phyloP scores from a whole-genome alignment of 1,284 basidiomycete genomes.

The Naganishia sp. region DNA sequence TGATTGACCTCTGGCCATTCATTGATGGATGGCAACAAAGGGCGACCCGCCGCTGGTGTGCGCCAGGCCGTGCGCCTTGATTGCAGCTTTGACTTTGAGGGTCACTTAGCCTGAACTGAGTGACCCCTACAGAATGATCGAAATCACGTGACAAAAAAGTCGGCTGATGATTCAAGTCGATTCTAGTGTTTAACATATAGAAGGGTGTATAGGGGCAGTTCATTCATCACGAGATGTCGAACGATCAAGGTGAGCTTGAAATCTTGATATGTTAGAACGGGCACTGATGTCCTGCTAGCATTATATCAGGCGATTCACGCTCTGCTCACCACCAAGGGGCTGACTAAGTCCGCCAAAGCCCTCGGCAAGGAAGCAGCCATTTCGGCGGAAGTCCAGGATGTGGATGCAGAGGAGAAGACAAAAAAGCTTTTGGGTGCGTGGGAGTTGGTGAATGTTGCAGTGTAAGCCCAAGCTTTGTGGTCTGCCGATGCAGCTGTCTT shows the following conservation, averaged over 20 bases:
- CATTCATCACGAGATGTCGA: background rate
- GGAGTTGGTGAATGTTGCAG: constrained; percentile 22
- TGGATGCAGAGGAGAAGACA: constrained; percentile 34
- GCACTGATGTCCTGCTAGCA: constrained; percentile 34
- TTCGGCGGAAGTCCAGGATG: constrained; percentile 3
- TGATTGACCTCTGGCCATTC: background rate
- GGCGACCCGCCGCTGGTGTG: constrained; percentile 9
- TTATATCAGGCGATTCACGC: constrained; percentile 52
- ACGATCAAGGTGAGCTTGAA: constrained; percentile 10
- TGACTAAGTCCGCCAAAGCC: constrained; percentile 49
- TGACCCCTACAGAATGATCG: background rate
- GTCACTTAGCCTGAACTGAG: background rate
- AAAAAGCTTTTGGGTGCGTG: constrained; percentile 32
- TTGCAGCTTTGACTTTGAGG: background rate
- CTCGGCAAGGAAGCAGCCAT: constrained; percentile 50
- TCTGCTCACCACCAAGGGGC: constrained; percentile 48
- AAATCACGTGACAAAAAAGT: constrained; percentile 24
- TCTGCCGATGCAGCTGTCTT: background rate
- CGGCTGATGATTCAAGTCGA: background rate
- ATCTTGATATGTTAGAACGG: too few species aligned
- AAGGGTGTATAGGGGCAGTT: background rate
- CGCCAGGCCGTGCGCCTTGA: constrained; percentile 13
- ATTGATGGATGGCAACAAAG: constrained; percentile 26
- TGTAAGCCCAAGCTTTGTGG: constrained; percentile 1
- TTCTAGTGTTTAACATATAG: background rate